These are phyloP conservation scores for Ambrosiella cleistominuta DNA, from an alignment of 2,329 filamentous ascomycete species.

Conservation along the genomic window DNA sequence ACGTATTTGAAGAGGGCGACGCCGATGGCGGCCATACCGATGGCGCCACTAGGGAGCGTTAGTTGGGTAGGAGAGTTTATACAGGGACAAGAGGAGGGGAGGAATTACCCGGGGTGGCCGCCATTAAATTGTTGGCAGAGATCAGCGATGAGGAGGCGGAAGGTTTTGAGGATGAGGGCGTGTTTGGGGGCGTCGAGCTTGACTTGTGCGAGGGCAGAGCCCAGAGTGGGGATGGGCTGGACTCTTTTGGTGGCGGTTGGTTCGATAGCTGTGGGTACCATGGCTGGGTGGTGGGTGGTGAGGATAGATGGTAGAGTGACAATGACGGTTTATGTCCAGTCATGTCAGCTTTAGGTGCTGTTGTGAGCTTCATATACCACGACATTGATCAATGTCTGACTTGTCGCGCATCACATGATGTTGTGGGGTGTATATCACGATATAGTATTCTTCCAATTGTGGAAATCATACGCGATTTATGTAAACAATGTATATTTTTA, in stretches of 20 bases:
- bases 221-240: background rate
- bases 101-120: conserved; percentile 45
- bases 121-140: conserved; percentile 53
- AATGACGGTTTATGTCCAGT: too few species aligned
- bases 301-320: background rate
- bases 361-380: too few species aligned
- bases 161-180: conserved; percentile 39
- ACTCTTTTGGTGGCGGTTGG: background rate
- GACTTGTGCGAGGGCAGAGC: background rate
- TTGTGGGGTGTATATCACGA: too few species aligned
- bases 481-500: background rate
- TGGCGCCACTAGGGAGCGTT: conserved; percentile 22
- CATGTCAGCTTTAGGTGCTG: too few species aligned
- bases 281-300: background rate
- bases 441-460: background rate
- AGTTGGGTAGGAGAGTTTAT: background rate
- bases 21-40: conserved; percentile 45
- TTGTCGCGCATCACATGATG: too few species aligned
- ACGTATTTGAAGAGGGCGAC: conserved; percentile 42
- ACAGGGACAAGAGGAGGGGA: background rate
- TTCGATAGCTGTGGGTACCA: background rate
- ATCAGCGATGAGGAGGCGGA: conserved; percentile 47
- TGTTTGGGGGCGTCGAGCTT: background rate
- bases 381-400: too few species aligned
- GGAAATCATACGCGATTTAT: background rate